phyloP scores from a whole-genome alignment of 148 eudicot species.

The Chenopodium suecicum region DNA sequence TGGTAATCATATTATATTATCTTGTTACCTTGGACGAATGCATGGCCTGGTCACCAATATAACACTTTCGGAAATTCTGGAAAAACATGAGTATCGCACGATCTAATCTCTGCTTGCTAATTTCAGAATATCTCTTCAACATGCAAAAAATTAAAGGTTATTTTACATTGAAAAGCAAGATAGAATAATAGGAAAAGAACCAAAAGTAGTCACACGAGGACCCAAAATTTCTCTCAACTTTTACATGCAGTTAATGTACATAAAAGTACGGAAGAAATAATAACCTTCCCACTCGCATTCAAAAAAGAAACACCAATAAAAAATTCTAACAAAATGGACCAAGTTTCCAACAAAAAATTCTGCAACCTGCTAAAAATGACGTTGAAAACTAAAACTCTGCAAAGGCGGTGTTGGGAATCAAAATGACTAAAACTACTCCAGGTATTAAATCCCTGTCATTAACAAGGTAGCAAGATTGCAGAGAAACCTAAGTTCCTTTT shows the following conservation, averaged over 20 bases:
- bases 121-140: slow-evolving; percentile 73
- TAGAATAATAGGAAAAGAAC: not conserved
- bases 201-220: not conserved
- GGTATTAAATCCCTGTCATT: not conserved
- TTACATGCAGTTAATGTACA: not conserved
- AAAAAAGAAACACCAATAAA: not conserved
- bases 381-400: not conserved
- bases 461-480: not conserved
- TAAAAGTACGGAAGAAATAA: not conserved
- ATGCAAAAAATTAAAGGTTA: slow-evolving; percentile 1
- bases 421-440: not conserved
- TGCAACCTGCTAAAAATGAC: not conserved
- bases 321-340: not conserved
- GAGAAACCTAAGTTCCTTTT: not conserved
- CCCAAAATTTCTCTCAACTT: not conserved
- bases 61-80: slow-evolving; percentile 71
- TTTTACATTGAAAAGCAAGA: not conserved
- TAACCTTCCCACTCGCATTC: not conserved
- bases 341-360: not conserved
- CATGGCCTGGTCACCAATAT: slow-evolving; percentile 88
- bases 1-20: not conserved
- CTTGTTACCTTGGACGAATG: slow-evolving; percentile 75
- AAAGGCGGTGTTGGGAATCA: not conserved
- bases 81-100: slow-evolving; percentile 74
- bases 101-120: slow-evolving; percentile 86